Conservation (phyloP, 345 rosid genomes). For the Conringia planisiliqua region DNA sequence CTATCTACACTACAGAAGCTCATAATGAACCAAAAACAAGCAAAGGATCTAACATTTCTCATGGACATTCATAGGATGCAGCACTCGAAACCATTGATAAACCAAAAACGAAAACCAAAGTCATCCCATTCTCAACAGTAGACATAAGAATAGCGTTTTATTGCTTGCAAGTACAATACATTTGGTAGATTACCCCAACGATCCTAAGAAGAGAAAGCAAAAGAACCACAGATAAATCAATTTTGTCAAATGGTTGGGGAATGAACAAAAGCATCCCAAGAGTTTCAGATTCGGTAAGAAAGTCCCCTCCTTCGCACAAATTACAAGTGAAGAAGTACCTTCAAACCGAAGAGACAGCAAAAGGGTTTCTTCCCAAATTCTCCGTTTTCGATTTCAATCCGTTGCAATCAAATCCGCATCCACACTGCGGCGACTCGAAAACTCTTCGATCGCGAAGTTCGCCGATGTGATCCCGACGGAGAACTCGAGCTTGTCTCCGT, state of each 20-base stretch:
- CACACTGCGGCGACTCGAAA: constrained; percentile 91
- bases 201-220: not conserved
- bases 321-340: not conserved
- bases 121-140: not conserved
- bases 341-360: constrained; percentile 53
- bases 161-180: constrained; percentile 1
- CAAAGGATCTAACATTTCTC: not conserved
- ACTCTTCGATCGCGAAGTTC: constrained; percentile 61
- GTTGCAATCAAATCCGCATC: constrained; percentile 77
- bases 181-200: not conserved
- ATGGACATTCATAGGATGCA: not conserved
- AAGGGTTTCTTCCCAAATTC: constrained; percentile 37
- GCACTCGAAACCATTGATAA: not conserved
- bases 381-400: constrained; percentile 27
- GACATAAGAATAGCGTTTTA: not conserved
- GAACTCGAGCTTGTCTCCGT: constrained; percentile 61
- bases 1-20: not conserved
- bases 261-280: not conserved
- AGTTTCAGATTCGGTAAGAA: not conserved
- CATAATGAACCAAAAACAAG: not conserved
- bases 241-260: not conserved
- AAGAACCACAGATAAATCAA: not conserved
- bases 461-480: constrained; percentile 98
- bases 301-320: not conserved
- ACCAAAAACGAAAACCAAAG: not conserved